These are phyloP conservation scores for Pseudoturritis turrita DNA, from an alignment of 345 rosid species.

Conservation along the genomic window DNA sequence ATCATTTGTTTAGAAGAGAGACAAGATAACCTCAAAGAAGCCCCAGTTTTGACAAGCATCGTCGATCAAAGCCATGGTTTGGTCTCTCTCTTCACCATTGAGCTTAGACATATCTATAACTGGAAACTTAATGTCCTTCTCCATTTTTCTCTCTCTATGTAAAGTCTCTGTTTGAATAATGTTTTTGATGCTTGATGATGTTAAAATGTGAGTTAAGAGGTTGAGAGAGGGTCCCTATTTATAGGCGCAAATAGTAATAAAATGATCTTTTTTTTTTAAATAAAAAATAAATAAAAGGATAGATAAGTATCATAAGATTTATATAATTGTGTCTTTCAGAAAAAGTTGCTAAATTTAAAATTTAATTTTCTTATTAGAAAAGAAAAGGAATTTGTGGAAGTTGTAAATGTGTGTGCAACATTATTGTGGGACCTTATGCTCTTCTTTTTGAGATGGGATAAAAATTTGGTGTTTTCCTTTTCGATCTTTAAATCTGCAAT, in stretches of 20 bases:
- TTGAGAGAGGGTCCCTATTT: conserved; percentile 31
- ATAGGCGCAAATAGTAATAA: conserved; percentile 39
- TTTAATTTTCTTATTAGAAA: not conserved
- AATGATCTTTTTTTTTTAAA: not conserved
- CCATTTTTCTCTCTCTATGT: conserved; percentile 13
- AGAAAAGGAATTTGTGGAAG: conserved; percentile 22
- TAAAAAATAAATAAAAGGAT: not conserved
- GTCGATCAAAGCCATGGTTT: conserved; percentile 53
- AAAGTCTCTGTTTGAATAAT: not conserved
- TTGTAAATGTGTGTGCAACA: conserved; percentile 19
- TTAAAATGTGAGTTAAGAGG: conserved; percentile 12
- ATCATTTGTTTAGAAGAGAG: not conserved
- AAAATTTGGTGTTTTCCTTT: conserved; percentile 5
- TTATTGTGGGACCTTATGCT: conserved; percentile 9
- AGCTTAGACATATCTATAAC: conserved; percentile 58
- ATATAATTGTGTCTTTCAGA: conserved; percentile 12
- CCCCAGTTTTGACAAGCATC: conserved; percentile 88
- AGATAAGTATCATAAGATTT: not conserved
- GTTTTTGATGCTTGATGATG: conserved; percentile 9
- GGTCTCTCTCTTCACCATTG: conserved; percentile 52
- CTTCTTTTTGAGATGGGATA: not conserved
- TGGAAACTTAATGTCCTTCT: conserved; percentile 52
- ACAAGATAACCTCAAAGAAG: conserved; percentile 63
- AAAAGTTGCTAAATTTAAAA: conserved; percentile 3
- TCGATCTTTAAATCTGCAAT: conserved; percentile 12